These are phyloP conservation scores for Mortierella sp. DNA, from an alignment of 371 early-diverging fungal species.

Conservation along the genomic window DNA sequence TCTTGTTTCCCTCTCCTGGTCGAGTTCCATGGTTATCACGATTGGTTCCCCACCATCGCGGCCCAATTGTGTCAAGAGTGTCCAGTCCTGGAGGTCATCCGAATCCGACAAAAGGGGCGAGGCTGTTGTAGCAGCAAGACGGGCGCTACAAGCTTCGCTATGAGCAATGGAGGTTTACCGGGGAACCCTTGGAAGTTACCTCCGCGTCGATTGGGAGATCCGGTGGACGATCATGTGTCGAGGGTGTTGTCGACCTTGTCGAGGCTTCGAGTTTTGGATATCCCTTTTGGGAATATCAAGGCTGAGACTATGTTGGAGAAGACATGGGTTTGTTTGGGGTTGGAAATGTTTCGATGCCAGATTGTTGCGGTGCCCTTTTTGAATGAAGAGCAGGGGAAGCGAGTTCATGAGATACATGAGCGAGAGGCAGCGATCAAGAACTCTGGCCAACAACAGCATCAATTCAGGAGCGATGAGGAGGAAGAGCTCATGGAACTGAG, in stretches of 20 bases:
- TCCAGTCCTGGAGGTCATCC: neutral
- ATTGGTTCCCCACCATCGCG: neutral
- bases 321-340: neutral
- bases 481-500: neutral
- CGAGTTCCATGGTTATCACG: neutral
- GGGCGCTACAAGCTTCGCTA: neutral
- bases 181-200: neutral
- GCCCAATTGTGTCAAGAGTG: neutral
- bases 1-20: neutral
- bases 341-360: neutral
- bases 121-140: neutral
- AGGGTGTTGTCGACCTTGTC: neutral
- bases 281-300: neutral
- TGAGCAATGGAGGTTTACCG: no score
- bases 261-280: neutral
- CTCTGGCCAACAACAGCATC: neutral
- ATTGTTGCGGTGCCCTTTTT: neutral
- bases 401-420: neutral
- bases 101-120: neutral
- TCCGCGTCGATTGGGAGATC: neutral
- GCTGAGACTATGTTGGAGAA: neutral
- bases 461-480: neutral
- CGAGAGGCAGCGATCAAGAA: neutral
- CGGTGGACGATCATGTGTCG: neutral
- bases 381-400: neutral